Evolutionary conservation across 257 asterid genomes (phyloP), one percentile per base, ranked within the genome.

Genomic region (Dorcoceras hygrometricum): DNA sequence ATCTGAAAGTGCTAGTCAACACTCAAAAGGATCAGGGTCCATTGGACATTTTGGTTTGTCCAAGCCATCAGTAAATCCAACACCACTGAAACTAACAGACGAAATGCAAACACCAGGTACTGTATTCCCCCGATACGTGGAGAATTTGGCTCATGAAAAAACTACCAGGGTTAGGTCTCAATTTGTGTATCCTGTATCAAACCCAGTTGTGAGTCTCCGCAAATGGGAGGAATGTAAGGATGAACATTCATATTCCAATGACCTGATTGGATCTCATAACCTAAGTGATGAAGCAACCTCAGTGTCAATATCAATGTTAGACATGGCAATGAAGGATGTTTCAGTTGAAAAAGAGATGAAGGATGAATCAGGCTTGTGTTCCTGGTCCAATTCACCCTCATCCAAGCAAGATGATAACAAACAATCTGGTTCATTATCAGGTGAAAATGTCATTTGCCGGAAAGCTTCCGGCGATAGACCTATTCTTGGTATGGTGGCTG

Each of bases 31-130:
- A 63, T 73, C 59, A 34, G 89, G 69, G 70, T 76, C 79, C 27
- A 71, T 69, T 48, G 76, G 73, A 65, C 67, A 29, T 57, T 53
- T 29, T 32, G 61, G 73, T 69, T 61, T 63, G 26, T 57, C 68
- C 39, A 83, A 81, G 76, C 76, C 67, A 57, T 86, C 95, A 1
- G 91, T 96, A 57, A 75, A 84, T 73, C 86, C 93, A 29, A 92
- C 97, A 36, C 98, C 98, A 3, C 66, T 84, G 67, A 88, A 87
- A 73, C 72, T 92, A 61, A 79, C 78, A 50, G 95, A 86, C 75
- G 97, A 87, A 81, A 86, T 91, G 96, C 91, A 89, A 73, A 89
- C 96, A 18, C 96, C 98, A 28, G 98, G 96, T 53, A 87, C 98
- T 76, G 86, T 81, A 71, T 91, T 85, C 73, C 88, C 98, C 59